Evolutionary conservation across 805 yeast genomes (phyloP).

Genomic region (Teunomyces stri): DNA sequence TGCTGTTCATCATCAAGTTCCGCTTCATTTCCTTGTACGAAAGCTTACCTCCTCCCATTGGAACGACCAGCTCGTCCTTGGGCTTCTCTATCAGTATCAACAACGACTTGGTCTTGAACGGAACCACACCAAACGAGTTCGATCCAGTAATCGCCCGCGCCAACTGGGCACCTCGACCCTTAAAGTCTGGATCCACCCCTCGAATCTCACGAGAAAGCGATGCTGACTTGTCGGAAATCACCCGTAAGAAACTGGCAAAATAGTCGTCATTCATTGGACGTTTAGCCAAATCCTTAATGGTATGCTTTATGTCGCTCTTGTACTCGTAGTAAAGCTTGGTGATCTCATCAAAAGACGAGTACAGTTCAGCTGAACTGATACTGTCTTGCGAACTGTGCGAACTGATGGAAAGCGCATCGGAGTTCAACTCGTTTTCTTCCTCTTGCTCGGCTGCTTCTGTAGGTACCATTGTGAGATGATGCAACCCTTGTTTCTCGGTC

Average conservation of each 20-base stretch:
- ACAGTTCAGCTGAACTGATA: constrained; percentile 25
- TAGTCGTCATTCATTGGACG: constrained; percentile 23
- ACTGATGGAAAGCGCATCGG: constrained; percentile 13
- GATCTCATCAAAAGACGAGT: constrained; percentile 40
- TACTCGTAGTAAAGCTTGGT: constrained; percentile 30
- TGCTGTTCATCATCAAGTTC: constrained; percentile 19
- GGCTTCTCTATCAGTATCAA: constrained; percentile 28
- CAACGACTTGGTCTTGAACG: constrained; percentile 42
- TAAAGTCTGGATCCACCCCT: constrained; percentile 36
- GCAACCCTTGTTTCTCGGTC: too few species aligned
- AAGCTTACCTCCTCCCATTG: constrained; percentile 6
- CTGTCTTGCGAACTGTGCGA: constrained; percentile 16
- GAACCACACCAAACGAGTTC: constrained; percentile 35
- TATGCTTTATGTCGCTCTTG: constrained; percentile 18
- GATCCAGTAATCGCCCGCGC: constrained; percentile 44
- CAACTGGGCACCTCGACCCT: constrained; percentile 40
- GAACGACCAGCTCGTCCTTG: not conserved
- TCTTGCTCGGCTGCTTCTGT: not conserved
- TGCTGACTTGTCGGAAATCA: constrained; percentile 35
- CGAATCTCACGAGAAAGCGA: constrained; percentile 35
- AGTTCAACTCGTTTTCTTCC: constrained; percentile 2
- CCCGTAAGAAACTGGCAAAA: constrained; percentile 24
- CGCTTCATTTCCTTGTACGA: constrained; percentile 36
- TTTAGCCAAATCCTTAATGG: constrained; percentile 12
- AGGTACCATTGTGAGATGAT: too few species aligned